Evolutionary conservation across 306 rosid species (phyloP), one percentile per base, ranked within the genome.

Genomic region (Phaseolus lunatus): DNA sequence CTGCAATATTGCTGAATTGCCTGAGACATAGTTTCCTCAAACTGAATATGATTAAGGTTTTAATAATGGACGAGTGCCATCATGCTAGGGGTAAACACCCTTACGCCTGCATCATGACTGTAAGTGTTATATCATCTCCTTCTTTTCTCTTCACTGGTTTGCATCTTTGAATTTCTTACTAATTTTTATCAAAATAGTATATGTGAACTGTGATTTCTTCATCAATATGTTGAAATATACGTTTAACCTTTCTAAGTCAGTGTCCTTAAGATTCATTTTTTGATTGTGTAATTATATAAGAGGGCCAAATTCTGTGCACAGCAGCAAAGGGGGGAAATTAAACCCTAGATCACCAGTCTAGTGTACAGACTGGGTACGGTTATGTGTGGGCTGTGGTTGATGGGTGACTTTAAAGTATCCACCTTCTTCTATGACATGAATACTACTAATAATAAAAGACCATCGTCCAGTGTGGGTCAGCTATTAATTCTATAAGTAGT

Each of bases 41-140:
- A 43, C 76, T 94, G 62, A 80, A 78, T 41, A 86, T 88, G 96
- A 92, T 94, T 44, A 92, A 90, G 82, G 89, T 94, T 75, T 85
- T 92, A 41, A 82, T 94, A 84, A 6, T 94, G 20, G 98, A 94
- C 50, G 98, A 94, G 86, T 94, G 97, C 76, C 98, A 94, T 84
- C 95, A 92, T 83, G 90, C 96, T 54, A 81, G 84, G 77, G 95
- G 96, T 5, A 84, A 8, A 54, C 72, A 92, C 80, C 83, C 92
- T 6, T 94, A 94, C 49, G 93, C 95, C 26, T 81, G 88, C 79
- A 89, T 94, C 63, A 86, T 94, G 98, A 81, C 63, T 14, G 98
- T 92, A 83, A 84, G 95, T 73, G 58, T 23, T 84, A 20, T 80
- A 15, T 81, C 69, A 70, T 70, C 47, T 37, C 31, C 19, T 1